Percentiles rank a stretch among this genome's conserved stretches.
phyloP scores from a whole-genome alignment of 2,329 filamentous ascomycete genomes.

The Aspergillus pseudoviridinutans region DNA sequence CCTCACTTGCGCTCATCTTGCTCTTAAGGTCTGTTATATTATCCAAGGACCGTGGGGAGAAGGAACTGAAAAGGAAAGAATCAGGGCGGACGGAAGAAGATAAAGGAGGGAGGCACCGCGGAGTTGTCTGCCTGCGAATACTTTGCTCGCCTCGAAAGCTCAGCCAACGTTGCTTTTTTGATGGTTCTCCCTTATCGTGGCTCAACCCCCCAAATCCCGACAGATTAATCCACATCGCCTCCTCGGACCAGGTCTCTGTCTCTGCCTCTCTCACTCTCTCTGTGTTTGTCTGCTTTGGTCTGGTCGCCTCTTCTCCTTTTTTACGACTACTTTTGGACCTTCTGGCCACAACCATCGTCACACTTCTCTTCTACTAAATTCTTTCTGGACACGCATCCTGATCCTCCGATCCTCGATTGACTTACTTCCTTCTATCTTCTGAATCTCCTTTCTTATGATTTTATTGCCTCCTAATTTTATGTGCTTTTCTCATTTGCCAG shows the following conservation, averaged over 20 bases:
- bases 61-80: background rate
- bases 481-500: background rate
- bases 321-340: slow-evolving; percentile 1
- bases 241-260: background rate
- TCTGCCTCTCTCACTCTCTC: background rate
- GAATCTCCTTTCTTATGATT: background rate
- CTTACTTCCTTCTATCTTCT: slow-evolving; percentile 1
- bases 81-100: background rate
- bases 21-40: background rate
- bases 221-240: background rate
- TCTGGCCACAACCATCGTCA: background rate
- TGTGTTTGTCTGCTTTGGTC: background rate
- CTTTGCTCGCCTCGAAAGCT: background rate
- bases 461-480: slow-evolving; percentile 1
- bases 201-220: background rate
- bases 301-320: slow-evolving; percentile 6
- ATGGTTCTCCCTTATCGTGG: background rate
- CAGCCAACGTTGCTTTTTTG: background rate
- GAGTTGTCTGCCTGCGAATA: background rate
- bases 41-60: background rate
- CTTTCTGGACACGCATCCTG: slow-evolving; percentile 19
- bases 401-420: slow-evolving; percentile 1
- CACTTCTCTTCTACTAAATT: background rate
- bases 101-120: background rate
- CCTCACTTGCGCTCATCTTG: background rate